Evolutionary conservation across 1,284 basidiomycete genomes (phyloP).

Genomic region (Polyporus tsugae): DNA sequence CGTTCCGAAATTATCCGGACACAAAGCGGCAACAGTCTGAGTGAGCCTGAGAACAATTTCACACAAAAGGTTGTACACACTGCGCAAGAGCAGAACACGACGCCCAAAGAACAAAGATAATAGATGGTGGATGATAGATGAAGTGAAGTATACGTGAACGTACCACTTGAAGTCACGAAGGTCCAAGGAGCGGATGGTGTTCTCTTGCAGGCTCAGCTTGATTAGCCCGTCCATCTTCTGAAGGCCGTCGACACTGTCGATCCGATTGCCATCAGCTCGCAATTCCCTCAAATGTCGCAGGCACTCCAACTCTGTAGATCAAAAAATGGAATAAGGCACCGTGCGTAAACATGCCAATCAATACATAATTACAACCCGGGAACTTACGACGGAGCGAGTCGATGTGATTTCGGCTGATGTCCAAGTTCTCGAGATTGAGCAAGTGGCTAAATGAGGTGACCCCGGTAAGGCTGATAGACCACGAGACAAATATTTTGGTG

Average conservation of each 20-base stretch:
- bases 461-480: slow-evolving; percentile 68
- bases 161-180: slow-evolving; percentile 75
- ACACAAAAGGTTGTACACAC: background rate
- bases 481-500: background rate
- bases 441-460: slow-evolving; percentile 92
- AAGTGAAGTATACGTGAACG: slow-evolving; percentile 39
- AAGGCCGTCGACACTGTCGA: slow-evolving; percentile 82
- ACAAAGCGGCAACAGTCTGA: background rate
- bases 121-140: background rate
- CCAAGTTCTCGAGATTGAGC: slow-evolving; percentile 85
- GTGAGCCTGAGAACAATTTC: background rate
- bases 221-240: slow-evolving; percentile 81
- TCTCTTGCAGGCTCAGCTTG: slow-evolving; percentile 86
- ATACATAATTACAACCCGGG: slow-evolving; percentile 6
- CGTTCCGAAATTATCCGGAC: background rate
- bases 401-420: slow-evolving; percentile 91
- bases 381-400: slow-evolving; percentile 86
- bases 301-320: slow-evolving; percentile 76
- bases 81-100: background rate
- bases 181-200: slow-evolving; percentile 75
- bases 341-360: slow-evolving; percentile 14
- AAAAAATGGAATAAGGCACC: slow-evolving; percentile 16
- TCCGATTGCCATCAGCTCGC: slow-evolving; percentile 86
- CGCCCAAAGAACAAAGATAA: background rate
- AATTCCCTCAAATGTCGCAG: slow-evolving; percentile 90